Base-by-base conservation (phyloP, 2,329 filamentous ascomycete species). In the Phoma sp. region DNA sequence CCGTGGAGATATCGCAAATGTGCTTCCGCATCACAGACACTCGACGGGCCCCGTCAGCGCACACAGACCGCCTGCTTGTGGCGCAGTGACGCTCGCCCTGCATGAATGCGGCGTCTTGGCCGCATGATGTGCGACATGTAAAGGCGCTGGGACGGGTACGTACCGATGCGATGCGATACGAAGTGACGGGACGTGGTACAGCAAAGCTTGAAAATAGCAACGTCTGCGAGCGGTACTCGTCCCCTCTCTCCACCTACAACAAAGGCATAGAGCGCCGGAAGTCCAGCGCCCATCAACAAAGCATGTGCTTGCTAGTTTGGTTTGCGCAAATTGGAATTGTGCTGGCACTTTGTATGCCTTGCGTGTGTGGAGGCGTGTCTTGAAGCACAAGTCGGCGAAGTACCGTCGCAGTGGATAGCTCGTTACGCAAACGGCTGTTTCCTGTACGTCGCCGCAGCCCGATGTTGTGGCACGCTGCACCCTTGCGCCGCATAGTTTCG, bases 341-440 rank as follows among this genome's bases (percentile, higher is more conserved):
- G 22, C 25, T 32, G 19, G 3, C 19, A 4, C 9, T 35, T 12
- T 4, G 17, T n/a, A 41, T 55, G 32, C 46, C 52, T 43, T 46
- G 43, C 46, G 12, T 24, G 32, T n/a, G 3, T 9, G 27, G 27
- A 37, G 25, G 32, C 41, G 8, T 55, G 52, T 55, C 52, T 55
- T 32, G 37, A 50, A 51, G 52, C 43, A 55, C 52, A 55, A 13
- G 46, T 55, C 52, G 52, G 35, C 52, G 51, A 55, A 21, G 13
- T 41, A 38, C 52, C 52, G 36, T 39, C 1, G 25, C 31, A 35
- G 38, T 33, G 52, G 52, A 37, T 25, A 39, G 22, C n/a, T 17
- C 3, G 52, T 51, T 19, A 37, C 52, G 44, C 52, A 46, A 38
- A 38, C 41, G 51, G 52, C 37, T 37, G 52, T 51, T 51, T 51